phyloP scores from a whole-genome alignment of 129 eudicot genomes.

The Deinandra increscens region DNA sequence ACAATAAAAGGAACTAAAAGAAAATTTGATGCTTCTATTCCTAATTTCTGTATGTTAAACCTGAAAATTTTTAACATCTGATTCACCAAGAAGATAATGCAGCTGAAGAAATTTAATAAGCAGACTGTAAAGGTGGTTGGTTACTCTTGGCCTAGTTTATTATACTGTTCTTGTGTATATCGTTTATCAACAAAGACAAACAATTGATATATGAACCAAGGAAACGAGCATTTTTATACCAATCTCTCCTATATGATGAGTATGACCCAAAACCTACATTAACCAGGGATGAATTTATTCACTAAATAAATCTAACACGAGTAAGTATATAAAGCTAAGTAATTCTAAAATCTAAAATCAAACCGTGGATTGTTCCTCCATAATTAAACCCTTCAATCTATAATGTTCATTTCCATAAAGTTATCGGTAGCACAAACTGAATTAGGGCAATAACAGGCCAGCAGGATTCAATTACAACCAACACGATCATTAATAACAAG shows the following conservation, averaged over 20 bases:
- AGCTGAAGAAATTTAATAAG: constrained; percentile 1
- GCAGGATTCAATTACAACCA: constrained; percentile 8
- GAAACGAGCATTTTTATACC: neutral
- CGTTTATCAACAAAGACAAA: neutral
- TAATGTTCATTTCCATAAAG: neutral
- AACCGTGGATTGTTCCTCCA: constrained; percentile 1
- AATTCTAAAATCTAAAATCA: neutral
- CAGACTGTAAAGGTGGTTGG: neutral
- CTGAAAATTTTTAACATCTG: neutral
- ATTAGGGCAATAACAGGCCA: constrained; percentile 24
- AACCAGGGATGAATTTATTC: neutral
- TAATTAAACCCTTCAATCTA: neutral
- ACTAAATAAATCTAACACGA: neutral
- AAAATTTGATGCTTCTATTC: neutral
- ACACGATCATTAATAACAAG: neutral
- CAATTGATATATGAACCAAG: neutral
- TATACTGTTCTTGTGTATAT: neutral
- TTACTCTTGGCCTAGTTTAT: neutral
- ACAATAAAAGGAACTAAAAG: neutral
- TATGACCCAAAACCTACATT: constrained; percentile 6
- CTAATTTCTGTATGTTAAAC: constrained; percentile 6
- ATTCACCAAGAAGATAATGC: neutral
- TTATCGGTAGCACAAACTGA: neutral
- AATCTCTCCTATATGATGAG: neutral
- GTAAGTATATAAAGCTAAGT: constrained; percentile 15